phyloP scores from a whole-genome alignment of 1,139 yeast genomes.

The Hansenula lynferdii region DNA sequence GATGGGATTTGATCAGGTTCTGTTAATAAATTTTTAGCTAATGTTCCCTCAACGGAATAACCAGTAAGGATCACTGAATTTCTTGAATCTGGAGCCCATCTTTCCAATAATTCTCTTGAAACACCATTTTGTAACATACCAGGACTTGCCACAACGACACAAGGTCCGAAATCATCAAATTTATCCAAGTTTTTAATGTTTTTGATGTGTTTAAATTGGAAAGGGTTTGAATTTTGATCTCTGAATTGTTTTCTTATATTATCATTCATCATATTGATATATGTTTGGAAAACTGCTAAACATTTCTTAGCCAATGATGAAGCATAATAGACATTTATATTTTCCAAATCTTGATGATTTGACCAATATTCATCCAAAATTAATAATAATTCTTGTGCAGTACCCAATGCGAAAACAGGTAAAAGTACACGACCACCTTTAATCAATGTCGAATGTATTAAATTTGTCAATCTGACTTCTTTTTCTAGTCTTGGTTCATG shows the following conservation, averaged over 20 bases:
- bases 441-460: slow-evolving; percentile 77
- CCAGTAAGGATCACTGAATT: slow-evolving; percentile 89
- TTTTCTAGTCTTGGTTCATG: slow-evolving; percentile 88
- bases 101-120: slow-evolving; percentile 83
- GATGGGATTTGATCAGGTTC: slow-evolving; percentile 92
- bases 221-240: slow-evolving; percentile 77
- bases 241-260: slow-evolving; percentile 75
- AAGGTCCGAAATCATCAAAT: slow-evolving; percentile 91
- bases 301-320: slow-evolving; percentile 93
- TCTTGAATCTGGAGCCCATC: slow-evolving; percentile 97
- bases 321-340: slow-evolving; percentile 82
- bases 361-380: slow-evolving; percentile 96
- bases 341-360: slow-evolving; percentile 74
- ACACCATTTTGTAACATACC: slow-evolving; percentile 98
- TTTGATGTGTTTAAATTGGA: slow-evolving; percentile 81
- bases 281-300: slow-evolving; percentile 96
- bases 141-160: slow-evolving; percentile 95
- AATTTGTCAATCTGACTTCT: slow-evolving; percentile 72
- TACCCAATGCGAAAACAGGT: slow-evolving; percentile 95
- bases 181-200: slow-evolving; percentile 75
- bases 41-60: slow-evolving; percentile 96
- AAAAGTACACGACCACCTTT: slow-evolving; percentile 90
- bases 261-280: slow-evolving; percentile 96
- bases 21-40: slow-evolving; percentile 85
- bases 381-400: slow-evolving; percentile 89